Base-by-base conservation (phyloP, 495 filamentous ascomycete species). In the Immersiella caudata region DNA sequence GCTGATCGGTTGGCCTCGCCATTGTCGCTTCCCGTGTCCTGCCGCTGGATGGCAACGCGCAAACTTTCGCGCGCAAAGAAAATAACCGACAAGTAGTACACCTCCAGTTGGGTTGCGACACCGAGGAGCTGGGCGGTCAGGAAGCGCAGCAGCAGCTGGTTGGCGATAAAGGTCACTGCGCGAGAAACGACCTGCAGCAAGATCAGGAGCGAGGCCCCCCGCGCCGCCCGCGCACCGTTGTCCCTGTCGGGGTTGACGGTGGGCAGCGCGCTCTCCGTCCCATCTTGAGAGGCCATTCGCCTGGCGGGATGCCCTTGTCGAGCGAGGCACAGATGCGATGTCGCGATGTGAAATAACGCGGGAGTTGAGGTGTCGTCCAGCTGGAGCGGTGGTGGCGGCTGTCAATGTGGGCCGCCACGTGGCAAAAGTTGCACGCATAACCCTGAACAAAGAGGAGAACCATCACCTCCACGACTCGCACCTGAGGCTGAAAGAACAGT, bases 51-150 rank as follows among this genome's bases (percentile, higher is more conserved):
- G 3, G 93, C 93, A 24, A 93, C 88, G 20, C 95, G 86, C 51
- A 98, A 79, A 63, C 89, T 92, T 78, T 99, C 95, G 33, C 95
- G 84, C 0, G 95, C 91, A 70, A 98, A 98, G 75, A 93, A 97
- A 1, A 98, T 82, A 12, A 96, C 88, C 1, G 92, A 90, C 29
- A 94, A 89, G 65, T 92, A 92, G 76, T 91, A 97, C 1, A 98
- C 86, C 67, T 99, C 95, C 4, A 98, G 85, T 75, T 97, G 96
- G 2, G 93, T 87, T 1, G 93, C 91, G 27, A 95, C 83, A 4
- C 93, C 95, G 1, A 98, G 84, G 0, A 93, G 82, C 51, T 90
- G 85, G 0, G 95, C 94, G 0, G 93, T 94, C 22, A 98, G 80
- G 72, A 88, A 93, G 46, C 93, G 92, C 5, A 99, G 82, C 12